These are phyloP conservation scores for Tuber indicum DNA, from an alignment of 495 filamentous ascomycete species.

Conservation along the genomic window DNA sequence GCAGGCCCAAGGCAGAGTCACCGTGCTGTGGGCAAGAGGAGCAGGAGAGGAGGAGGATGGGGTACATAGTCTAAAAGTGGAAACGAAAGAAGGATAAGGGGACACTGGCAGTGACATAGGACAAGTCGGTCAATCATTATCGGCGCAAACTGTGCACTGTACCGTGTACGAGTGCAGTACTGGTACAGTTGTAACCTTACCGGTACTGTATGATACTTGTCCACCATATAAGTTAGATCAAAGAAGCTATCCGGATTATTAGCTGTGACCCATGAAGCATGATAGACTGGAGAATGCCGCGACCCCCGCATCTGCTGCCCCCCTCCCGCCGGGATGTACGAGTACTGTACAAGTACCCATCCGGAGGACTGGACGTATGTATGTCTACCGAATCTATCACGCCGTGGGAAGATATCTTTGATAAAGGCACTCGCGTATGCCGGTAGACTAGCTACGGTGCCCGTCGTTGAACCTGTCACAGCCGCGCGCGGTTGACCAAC, in stretches of 20 bases:
- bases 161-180: too few relatives aligned
- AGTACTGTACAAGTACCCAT: neutral
- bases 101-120: neutral
- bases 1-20: neutral
- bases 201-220: neutral
- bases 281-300: neutral
- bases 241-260: neutral
- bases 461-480: constrained; percentile 8
- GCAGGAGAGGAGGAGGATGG: neutral
- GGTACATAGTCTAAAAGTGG: neutral
- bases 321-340: neutral
- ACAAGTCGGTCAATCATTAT: neutral
- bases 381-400: neutral
- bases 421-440: constrained; percentile 10
- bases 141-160: neutral
- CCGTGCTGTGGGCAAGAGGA: neutral
- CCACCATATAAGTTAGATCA: neutral
- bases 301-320: neutral
- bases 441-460: neutral
- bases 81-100: neutral
- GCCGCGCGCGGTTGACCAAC: constrained; percentile 27
- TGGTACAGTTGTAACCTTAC: neutral
- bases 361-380: neutral
- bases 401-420: neutral
- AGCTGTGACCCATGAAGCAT: neutral